Base-by-base conservation (phyloP, 192 early-diverging fungal species). In the Paraglomus occultum region DNA sequence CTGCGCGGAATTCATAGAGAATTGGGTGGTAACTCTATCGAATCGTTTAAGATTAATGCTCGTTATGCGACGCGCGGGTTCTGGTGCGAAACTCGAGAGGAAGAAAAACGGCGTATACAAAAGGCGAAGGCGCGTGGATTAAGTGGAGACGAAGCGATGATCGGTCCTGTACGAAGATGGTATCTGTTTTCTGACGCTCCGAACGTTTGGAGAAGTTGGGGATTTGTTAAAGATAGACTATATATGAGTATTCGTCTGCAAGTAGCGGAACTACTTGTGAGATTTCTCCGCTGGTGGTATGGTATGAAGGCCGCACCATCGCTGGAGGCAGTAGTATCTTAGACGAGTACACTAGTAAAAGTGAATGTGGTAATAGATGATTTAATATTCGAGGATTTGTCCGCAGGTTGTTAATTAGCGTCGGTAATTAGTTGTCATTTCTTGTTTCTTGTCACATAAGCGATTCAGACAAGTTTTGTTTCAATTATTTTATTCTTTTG, bases 1-100 rank as follows among this genome's bases (percentile, higher is more conserved):
- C 75, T 83, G 1, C 77, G 77, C 2, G 78, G 78, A 10, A 77
- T 85, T 15, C 84, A 85, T 67, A 67, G 77, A 31, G 76, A 82
- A 64, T 51, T 85, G 2, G 82, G 79, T 8, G 81, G 80, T 3
- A 73, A 72, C n/a, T 76, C 79, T 47, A 76, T 76, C 9, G 80
- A 80, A 60, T 64, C 75, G n/a, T 81, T 83, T 60, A 76, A 74
- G 22, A 74, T 80, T 64, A 80, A 83, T 59, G 81, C 81, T 3
- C 44, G 72, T 14, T 83, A 70, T 67, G 64, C 81, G 14, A 80
- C 75, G 0, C 70, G 74, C 23, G 81, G 81, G 15, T 73, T 76
- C 8, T 83, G 81, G 81, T 78, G 78, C 22, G 81, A 83, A 71
- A 83, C 81, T 1, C 64, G 74, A 6, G 71, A 74, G 10, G 81